These are phyloP conservation scores for Calocybe cyanea DNA, from an alignment of 768 basidiomycete genomes.

Conservation along the genomic window DNA sequence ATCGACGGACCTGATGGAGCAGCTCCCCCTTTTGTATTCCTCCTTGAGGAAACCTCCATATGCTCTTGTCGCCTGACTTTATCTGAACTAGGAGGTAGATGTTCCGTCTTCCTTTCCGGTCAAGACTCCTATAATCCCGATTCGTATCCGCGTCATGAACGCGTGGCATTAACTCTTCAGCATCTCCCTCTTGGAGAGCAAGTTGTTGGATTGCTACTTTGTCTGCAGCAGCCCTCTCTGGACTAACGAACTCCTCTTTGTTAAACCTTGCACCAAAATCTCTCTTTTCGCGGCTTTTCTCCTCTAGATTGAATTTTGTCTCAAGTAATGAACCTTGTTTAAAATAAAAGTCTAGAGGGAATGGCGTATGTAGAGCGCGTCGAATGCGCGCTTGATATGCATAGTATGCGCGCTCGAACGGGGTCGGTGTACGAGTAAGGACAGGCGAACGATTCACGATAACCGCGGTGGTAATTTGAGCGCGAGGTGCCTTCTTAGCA, in stretches of 20 bases:
- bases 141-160: slow-evolving; percentile 55
- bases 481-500: slow-evolving; percentile 16
- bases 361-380: slow-evolving; percentile 83
- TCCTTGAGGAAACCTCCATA: slow-evolving; percentile 84
- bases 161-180: slow-evolving; percentile 60
- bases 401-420: slow-evolving; percentile 79
- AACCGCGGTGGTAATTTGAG: slow-evolving; percentile 54
- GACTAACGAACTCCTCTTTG: slow-evolving; percentile 34
- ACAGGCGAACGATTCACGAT: slow-evolving; percentile 77
- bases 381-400: slow-evolving; percentile 80
- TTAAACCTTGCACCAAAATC: slow-evolving; percentile 71
- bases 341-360: slow-evolving; percentile 91
- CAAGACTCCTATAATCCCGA: slow-evolving; percentile 68
- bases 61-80: slow-evolving; percentile 34
- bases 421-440: slow-evolving; percentile 64
- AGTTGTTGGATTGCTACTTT: slow-evolving; percentile 57
- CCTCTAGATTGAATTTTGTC: slow-evolving; percentile 73
- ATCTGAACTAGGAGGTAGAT: slow-evolving; percentile 77
- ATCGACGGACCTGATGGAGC: slow-evolving; percentile 65
- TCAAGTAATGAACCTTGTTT: slow-evolving; percentile 86
- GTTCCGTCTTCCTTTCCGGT: slow-evolving; percentile 81
- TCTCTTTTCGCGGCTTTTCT: slow-evolving; percentile 63
- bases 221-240: slow-evolving; percentile 46
- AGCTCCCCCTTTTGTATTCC: slow-evolving; percentile 58
- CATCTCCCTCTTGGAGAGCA: slow-evolving; percentile 55